Base-by-base conservation (phyloP, 345 rosid genomes). In the Anacardium occidentale region DNA sequence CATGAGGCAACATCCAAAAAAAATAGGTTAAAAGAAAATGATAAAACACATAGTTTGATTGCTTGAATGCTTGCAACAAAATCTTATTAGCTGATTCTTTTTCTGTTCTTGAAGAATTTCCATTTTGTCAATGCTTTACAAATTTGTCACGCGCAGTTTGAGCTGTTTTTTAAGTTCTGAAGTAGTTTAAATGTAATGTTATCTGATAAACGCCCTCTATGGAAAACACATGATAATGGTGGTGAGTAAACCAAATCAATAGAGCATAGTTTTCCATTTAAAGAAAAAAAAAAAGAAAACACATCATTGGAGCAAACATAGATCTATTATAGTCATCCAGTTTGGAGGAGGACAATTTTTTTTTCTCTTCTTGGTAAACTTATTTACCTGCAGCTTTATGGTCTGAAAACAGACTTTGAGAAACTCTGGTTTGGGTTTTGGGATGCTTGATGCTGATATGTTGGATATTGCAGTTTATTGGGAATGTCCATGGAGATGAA, bases 401-500 rank as follows among this genome's bases (percentile, higher is more conserved):
- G 32, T 42, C 61, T 13, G 26, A 1, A n/a, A 2, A 14, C 25
- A 21, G 52, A 50, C 25, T 74, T 76, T 17, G 53, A 74, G 32
- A 24, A 63, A 51, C 40, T 68, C 5, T 45, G 18, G 64, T 64
- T 65, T 15, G 26, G 73, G 42, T 24, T 42, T 47, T 58, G 62
- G 52, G 64, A 44, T 61, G 34, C 71, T 73, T 55, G 62, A 7
- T 67, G 69, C 75, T 71, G 62, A 69, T 67, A 57, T 67, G 29
- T 52, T 50, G 59, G 74, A 71, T 62, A 53, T 78, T 44, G 71
- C 90, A 92, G 99, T 92, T 80, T 76, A 82, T 95, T 76, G 98
- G 99, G 63, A 95, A 95, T 83, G 97, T 92, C 64, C 98, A 92
- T 72, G 98, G 98, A 55, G 96, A 95, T 75, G 97, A 95, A 79